Conservation (phyloP, 805 yeast genomes). For the Zygotorulaspora florentina region DNA sequence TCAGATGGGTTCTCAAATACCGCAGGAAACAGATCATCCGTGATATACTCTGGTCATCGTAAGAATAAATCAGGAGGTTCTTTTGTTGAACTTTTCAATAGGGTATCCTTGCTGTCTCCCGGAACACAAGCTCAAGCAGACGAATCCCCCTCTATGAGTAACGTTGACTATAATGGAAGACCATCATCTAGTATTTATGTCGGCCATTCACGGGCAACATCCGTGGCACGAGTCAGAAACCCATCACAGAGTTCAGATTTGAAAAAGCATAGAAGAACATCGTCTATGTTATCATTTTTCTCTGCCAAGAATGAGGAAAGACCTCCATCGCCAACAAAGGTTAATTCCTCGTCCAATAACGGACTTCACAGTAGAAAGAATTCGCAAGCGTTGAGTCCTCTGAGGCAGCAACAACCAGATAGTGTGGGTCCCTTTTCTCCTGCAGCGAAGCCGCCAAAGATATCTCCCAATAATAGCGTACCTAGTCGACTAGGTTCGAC, state of each 20-base stretch:
- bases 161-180: slow-evolving; percentile 29
- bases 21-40: slow-evolving; percentile 20
- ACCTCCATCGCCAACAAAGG: slow-evolving; percentile 15
- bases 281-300: slow-evolving; percentile 54
- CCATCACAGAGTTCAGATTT: slow-evolving; percentile 24
- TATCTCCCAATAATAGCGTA: slow-evolving; percentile 5
- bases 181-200: slow-evolving; percentile 42
- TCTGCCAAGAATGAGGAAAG: slow-evolving; percentile 25
- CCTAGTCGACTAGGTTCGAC: slow-evolving; percentile 4
- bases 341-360: slow-evolving; percentile 1
- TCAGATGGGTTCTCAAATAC: slow-evolving; percentile 3
- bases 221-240: slow-evolving; percentile 16
- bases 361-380: slow-evolving; percentile 16
- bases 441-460: slow-evolving; percentile 4
- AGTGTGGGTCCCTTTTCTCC: slow-evolving; percentile 21
- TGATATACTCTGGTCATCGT: slow-evolving; percentile 24
- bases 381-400: slow-evolving; percentile 25
- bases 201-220: slow-evolving; percentile 24
- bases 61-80: slow-evolving; percentile 34
- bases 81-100: slow-evolving; percentile 34
- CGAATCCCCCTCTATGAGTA: slow-evolving; percentile 5
- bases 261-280: slow-evolving; percentile 51
- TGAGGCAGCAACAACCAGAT: slow-evolving; percentile 21
- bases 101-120: slow-evolving; percentile 30
- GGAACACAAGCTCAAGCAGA: slow-evolving; percentile 6